phyloP scores from a whole-genome alignment of 108 stramenopile genomes.

The Skeletonema tropicum region DNA sequence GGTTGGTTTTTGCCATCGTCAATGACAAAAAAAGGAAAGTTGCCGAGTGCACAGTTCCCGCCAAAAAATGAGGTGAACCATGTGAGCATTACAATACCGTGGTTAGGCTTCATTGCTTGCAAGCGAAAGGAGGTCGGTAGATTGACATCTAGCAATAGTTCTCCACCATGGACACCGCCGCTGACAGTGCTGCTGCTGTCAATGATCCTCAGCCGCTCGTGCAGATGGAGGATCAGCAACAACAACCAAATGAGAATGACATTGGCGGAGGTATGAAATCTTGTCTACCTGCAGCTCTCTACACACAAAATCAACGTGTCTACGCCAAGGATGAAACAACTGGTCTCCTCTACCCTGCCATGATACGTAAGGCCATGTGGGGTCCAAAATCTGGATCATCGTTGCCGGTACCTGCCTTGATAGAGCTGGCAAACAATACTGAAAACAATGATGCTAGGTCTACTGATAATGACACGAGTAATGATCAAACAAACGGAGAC shows the following conservation, averaged over 20 bases:
- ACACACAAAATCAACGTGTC: slow-evolving; percentile 41
- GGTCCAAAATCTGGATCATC: slow-evolving; percentile 33
- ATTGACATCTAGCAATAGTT: too few relatives aligned
- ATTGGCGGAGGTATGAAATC: neutral
- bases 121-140: too few relatives aligned
- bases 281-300: slow-evolving; percentile 7
- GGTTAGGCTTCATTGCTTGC: too few relatives aligned
- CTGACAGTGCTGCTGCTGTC: neutral
- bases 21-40: neutral
- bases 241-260: neutral
- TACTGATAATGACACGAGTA: neutral
- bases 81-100: too few relatives aligned
- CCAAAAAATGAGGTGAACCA: neutral
- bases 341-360: slow-evolving; percentile 65
- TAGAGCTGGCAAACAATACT: neutral
- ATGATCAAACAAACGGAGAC: slow-evolving; percentile 9
- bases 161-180: neutral
- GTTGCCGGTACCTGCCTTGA: neutral
- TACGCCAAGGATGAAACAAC: slow-evolving; percentile 61
- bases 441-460: neutral
- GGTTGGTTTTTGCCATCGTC: neutral
- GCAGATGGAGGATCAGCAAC: neutral
- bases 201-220: too few relatives aligned
- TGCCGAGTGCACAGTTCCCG: neutral
- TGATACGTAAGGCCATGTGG: slow-evolving; percentile 57